These are phyloP conservation scores for Plasmodium reichenowi DNA, from an alignment of 169 alveolate genomes.

Conservation along the genomic window DNA sequence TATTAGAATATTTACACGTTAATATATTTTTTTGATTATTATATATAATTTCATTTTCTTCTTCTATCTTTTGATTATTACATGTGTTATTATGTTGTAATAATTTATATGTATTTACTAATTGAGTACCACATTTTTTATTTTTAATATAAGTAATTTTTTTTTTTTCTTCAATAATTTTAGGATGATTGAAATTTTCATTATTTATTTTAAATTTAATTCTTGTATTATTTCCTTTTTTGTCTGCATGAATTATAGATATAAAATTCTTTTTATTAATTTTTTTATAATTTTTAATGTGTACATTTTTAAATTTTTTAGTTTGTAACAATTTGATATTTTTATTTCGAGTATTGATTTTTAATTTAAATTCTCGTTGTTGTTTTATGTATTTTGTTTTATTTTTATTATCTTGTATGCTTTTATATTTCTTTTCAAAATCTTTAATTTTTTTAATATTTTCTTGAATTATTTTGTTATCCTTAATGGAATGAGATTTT, in stretches of 20 bases:
- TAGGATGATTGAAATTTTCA: neutral
- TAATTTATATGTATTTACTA: too few species aligned
- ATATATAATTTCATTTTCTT: too few species aligned
- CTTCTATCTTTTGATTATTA: too few species aligned
- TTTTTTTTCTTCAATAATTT: neutral
- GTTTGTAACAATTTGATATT: constrained; percentile 51
- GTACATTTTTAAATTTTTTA: constrained; percentile 21
- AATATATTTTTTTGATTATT: too few species aligned
- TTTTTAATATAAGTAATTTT: too few species aligned
- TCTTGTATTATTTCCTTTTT: constrained; percentile 7
- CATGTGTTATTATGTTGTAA: too few species aligned
- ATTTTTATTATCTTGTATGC: constrained; percentile 35
- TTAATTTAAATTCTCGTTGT: constrained; percentile 29
- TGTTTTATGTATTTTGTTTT: constrained; percentile 38
- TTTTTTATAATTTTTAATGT: too few species aligned
- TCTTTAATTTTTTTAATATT: constrained; percentile 69
- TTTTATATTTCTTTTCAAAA: constrained; percentile 56
- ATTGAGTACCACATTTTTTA: too few species aligned
- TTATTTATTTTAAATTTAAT: constrained; percentile 48
- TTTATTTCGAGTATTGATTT: constrained; percentile 47
- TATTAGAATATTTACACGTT: too few species aligned
- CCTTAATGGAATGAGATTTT: constrained; percentile 6
- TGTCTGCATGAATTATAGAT: constrained; percentile 24
- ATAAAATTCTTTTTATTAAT: constrained; percentile 4
- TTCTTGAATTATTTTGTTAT: constrained; percentile 48